Base-by-base conservation (phyloP, 2,329 filamentous ascomycete genomes). In the Macrophomina phaseolina region DNA sequence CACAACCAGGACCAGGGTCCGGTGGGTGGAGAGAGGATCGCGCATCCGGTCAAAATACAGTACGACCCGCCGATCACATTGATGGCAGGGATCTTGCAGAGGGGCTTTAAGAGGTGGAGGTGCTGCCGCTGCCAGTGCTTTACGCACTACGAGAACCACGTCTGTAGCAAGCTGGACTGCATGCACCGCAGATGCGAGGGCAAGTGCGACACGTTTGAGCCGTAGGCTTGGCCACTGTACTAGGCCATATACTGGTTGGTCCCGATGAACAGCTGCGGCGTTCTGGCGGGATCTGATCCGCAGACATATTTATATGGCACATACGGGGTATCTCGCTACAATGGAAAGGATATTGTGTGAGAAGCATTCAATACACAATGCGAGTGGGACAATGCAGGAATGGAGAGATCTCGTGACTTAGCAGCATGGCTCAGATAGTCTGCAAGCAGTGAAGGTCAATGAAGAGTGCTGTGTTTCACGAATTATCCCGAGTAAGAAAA, bases 121-220 rank as follows among this genome's bases (percentile, higher is more conserved):
- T 67, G 66, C 62, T 67, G 66, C 61, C 32, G 34, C n/a, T 67
- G 66, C 61, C 28, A 40, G 9, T 65, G 51, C 51, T 65, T 51
- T 16, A 67, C 66, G 23, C 66, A 67, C 60, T 65, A 61, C 34
- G 66, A 67, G 51, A 67, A 52, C 16, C 14, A 65, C 23, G 52
- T 67, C 5, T 67, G 66, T 62, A 58, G 49, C 51, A 67, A 52
- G 28, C 52, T 67, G 18, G 32, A 48, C 28, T 67, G 66, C 53
- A 14, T 65, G 51, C 66, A 67, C n/a, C 32, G 18, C 12, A 34
- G 62, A n/a, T 67, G 66, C 46, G 52, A 65, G 40, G 32, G n/a
- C 18, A 12, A 9, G 38, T 67, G 65, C 36, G 53, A 48, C 42
- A 30, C 42, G 6, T 40, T 49, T 32, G 32, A 49, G 42, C 42